Conservation (phyloP, 345 rosid species). For the Kernera saxatilis region DNA sequence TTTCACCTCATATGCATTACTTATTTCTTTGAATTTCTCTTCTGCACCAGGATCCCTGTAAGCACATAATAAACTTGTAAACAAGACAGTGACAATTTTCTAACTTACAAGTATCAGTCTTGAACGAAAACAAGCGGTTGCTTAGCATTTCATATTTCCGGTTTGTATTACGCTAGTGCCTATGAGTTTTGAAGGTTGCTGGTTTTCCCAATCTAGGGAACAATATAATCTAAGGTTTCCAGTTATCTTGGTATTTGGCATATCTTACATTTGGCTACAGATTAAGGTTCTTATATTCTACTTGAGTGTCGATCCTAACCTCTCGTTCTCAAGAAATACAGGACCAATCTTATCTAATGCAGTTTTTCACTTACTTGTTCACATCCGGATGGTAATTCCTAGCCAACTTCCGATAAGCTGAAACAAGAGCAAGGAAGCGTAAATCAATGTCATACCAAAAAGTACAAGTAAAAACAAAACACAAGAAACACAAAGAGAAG, state of each 20-base stretch:
- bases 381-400: slow-evolving; percentile 96
- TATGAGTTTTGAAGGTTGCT: neutral
- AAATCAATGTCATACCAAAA: neutral
- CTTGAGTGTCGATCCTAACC: neutral
- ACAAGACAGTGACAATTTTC: neutral
- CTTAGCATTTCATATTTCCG: neutral
- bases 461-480: neutral
- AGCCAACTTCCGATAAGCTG: slow-evolving; percentile 97
- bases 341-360: neutral
- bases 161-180: neutral
- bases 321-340: neutral
- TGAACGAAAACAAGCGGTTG: neutral
- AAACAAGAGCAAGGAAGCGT: slow-evolving; percentile 14
- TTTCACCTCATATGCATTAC: slow-evolving; percentile 94
- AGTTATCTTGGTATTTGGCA: neutral
- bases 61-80: neutral
- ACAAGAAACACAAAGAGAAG: neutral
- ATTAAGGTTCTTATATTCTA: neutral
- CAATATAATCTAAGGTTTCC: neutral
- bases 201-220: neutral
- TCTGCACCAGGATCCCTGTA: slow-evolving; percentile 90
- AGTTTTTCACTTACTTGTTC: slow-evolving; percentile 66
- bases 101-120: neutral
- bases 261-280: neutral
- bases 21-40: slow-evolving; percentile 90